A percentile compares a stretch with the other conserved stretches of the same genome.
phyloP scores from a whole-genome alignment of 2,329 filamentous ascomycete genomes.

The Fusarium sp. region DNA sequence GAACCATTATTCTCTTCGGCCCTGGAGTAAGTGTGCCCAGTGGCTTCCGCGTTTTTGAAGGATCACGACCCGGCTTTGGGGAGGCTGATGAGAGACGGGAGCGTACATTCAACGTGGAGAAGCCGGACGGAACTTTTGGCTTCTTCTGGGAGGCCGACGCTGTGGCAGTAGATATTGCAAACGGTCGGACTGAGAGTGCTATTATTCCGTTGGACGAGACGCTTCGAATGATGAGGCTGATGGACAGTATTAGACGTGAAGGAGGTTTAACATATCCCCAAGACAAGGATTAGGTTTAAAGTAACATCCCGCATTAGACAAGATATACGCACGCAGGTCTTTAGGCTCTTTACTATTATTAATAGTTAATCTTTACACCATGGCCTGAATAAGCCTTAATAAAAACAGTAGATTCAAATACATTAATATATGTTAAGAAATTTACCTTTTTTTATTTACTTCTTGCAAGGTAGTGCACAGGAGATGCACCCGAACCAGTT shows the following conservation, averaged over 20 bases:
- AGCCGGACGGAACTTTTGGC: slow-evolving; percentile 10
- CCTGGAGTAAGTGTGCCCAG: slow-evolving; percentile 17
- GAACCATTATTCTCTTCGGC: slow-evolving; percentile 14
- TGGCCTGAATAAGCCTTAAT: not conserved
- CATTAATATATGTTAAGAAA: too few species aligned
- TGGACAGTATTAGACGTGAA: slow-evolving; percentile 57
- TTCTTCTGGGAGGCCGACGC: slow-evolving; percentile 32
- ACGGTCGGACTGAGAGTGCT: slow-evolving; percentile 52
- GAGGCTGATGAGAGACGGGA: not conserved
- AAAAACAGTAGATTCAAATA: too few species aligned
- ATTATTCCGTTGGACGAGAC: slow-evolving; percentile 61
- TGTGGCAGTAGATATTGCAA: slow-evolving; percentile 18
- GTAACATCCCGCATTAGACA: not conserved
- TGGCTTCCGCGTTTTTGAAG: slow-evolving; percentile 13
- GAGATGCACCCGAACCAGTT: not conserved
- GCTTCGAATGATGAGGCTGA: slow-evolving; percentile 57
- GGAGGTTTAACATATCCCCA: slow-evolving; percentile 19
- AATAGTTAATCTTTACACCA: not conserved
- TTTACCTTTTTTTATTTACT: too few species aligned
- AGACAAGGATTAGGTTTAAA: slow-evolving; percentile 5
- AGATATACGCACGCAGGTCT: not conserved
- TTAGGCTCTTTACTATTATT: too few species aligned
- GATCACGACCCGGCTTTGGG: not conserved
- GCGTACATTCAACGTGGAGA: slow-evolving; percentile 17
- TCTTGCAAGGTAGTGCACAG: too few species aligned